These are phyloP conservation scores for Solanum chacoense DNA, from an alignment of 305 asterid genomes.

Conservation along the genomic window DNA sequence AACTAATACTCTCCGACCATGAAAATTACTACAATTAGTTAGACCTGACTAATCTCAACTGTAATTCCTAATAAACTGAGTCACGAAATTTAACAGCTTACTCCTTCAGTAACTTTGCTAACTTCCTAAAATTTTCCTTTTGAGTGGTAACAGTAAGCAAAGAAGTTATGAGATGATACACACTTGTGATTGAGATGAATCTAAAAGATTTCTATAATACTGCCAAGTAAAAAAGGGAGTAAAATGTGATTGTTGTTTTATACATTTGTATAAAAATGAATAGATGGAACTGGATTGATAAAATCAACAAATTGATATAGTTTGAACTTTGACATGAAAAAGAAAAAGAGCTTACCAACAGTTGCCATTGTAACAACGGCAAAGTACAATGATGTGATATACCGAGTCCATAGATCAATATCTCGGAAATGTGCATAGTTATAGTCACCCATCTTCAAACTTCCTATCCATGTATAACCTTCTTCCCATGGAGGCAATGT, in stretches of 20 bases:
- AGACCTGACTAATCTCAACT: background rate
- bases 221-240: background rate
- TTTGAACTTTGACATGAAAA: background rate
- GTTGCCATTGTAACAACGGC: constrained; percentile 72
- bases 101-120: background rate
- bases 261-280: background rate
- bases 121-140: background rate
- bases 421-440: constrained; percentile 43
- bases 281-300: background rate
- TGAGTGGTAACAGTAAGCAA: background rate
- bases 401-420: constrained; percentile 64
- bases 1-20: background rate
- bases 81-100: background rate
- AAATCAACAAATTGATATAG: background rate
- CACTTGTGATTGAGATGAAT: background rate
- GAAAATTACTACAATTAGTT: background rate
- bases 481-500: constrained; percentile 63
- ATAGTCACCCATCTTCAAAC: constrained; percentile 51
- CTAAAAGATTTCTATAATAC: background rate
- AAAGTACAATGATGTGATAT: constrained; percentile 49
- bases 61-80: background rate
- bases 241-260: background rate
- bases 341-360: constrained; percentile 37
- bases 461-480: constrained; percentile 70
- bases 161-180: background rate